phyloP scores from a whole-genome alignment of 2,329 filamentous ascomycete species.

The Clarireedia paspali region DNA sequence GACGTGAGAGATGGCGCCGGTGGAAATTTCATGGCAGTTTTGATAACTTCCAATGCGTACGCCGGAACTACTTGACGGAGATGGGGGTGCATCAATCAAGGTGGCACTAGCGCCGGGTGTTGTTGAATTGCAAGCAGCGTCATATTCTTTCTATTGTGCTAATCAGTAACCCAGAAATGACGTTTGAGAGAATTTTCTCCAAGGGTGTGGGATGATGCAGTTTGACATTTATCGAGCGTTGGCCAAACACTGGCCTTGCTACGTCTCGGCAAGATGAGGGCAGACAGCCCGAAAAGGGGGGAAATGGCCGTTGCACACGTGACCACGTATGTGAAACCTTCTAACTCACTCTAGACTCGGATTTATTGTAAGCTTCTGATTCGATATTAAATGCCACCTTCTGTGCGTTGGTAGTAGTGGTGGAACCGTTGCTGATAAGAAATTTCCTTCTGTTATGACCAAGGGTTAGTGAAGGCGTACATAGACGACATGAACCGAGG shows the following conservation, averaged over 20 bases:
- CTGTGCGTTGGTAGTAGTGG: conserved; percentile 40
- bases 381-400: conserved; percentile 56
- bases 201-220: too few species aligned
- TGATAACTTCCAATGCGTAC: conserved; percentile 46
- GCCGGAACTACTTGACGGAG: conserved; percentile 27
- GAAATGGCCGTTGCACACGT: background rate
- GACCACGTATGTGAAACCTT: background rate
- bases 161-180: background rate
- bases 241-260: too few species aligned
- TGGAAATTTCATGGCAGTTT: conserved; percentile 47
- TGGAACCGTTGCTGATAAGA: conserved; percentile 32
- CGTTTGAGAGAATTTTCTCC: too few species aligned
- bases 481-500: background rate
- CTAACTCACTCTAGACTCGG: conserved; percentile 47
- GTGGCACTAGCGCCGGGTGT: conserved; percentile 22
- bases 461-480: conserved; percentile 2
- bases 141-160: conserved; percentile 41
- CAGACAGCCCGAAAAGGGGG: background rate
- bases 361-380: conserved; percentile 51
- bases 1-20: conserved; percentile 74
- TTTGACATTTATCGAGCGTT: too few species aligned
- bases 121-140: conserved; percentile 34
- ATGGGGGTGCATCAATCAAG: conserved; percentile 13
- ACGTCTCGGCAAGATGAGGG: background rate
- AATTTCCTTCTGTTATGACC: conserved; percentile 17